Evolutionary conservation across 129 eudicot genomes (phyloP).

Genomic region (Erigeron canadensis): DNA sequence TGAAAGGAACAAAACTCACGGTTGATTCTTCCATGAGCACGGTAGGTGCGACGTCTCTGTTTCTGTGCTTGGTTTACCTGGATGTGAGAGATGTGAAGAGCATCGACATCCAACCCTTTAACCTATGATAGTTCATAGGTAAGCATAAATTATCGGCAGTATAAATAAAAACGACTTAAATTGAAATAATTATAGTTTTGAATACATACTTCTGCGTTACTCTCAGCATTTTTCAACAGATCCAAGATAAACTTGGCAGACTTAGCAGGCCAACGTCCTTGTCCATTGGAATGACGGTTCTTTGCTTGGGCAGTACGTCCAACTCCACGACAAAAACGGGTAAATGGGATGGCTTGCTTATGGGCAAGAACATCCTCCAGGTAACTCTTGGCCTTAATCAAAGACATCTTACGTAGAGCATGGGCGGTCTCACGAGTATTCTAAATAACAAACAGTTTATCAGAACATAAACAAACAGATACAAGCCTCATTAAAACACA

Average conservation of each 20-base stretch:
- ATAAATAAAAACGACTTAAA: not conserved
- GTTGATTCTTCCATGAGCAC: slow-evolving; percentile 50
- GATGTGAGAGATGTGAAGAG: slow-evolving; percentile 45
- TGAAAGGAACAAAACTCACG: slow-evolving; percentile 7
- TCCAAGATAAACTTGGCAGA: slow-evolving; percentile 65
- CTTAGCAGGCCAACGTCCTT: slow-evolving; percentile 72
- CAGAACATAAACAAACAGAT: not conserved
- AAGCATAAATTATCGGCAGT: not conserved
- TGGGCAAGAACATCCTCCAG: slow-evolving; percentile 62
- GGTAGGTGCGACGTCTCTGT: slow-evolving; percentile 45
- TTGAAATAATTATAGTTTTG: not conserved
- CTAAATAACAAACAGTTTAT: slow-evolving; percentile 20
- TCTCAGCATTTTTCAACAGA: slow-evolving; percentile 58
- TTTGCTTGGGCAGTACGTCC: slow-evolving; percentile 66
- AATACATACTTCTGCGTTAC: slow-evolving; percentile 51
- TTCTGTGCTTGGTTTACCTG: slow-evolving; percentile 52
- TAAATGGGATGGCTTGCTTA: slow-evolving; percentile 67
- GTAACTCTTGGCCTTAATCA: slow-evolving; percentile 60
- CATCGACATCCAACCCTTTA: slow-evolving; percentile 47
- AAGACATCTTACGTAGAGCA: slow-evolving; percentile 53
- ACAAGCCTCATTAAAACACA: not conserved
- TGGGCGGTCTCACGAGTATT: slow-evolving; percentile 68
- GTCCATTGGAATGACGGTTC: slow-evolving; percentile 67
- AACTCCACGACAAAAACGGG: slow-evolving; percentile 64
- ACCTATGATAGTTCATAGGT: slow-evolving; percentile 19